Percentiles rank a stretch among this genome's conserved stretches.
Evolutionary conservation across 2,329 filamentous ascomycete species (phyloP).

Genomic region (Periglandula ipomoeae): DNA sequence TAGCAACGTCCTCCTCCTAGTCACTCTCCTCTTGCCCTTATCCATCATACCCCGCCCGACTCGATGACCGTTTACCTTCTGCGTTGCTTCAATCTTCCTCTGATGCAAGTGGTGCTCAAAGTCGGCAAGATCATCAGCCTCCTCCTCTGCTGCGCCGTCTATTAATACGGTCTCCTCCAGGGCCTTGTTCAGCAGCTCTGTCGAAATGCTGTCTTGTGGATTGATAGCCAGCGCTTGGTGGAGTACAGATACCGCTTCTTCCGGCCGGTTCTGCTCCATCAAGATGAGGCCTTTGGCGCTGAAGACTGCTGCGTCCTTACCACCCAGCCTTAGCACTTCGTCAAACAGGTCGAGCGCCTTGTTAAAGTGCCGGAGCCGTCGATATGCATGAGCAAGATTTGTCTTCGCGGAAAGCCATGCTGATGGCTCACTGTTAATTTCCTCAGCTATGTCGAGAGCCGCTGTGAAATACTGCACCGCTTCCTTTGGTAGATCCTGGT

Average conservation of each 20-base stretch:
- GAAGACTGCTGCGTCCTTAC: conserved; percentile 71
- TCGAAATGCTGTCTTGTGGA: conserved; percentile 73
- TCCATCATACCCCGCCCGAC: conserved; percentile 18
- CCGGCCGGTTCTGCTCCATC: conserved; percentile 64
- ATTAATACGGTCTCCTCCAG: conserved; percentile 49
- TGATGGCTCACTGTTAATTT: conserved; percentile 72
- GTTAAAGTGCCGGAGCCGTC: conserved; percentile 59
- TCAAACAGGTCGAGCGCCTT: conserved; percentile 76
- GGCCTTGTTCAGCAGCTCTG: conserved; percentile 66
- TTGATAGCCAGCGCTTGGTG: conserved; percentile 76
- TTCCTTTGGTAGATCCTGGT: conserved; percentile 69
- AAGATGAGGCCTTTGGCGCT: conserved; percentile 76
- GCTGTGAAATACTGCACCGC: conserved; percentile 70
- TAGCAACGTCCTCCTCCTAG: conserved; percentile 20
- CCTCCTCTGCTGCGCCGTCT: conserved; percentile 35
- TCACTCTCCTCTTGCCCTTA: conserved; percentile 38
- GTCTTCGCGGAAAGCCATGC: conserved; percentile 78
- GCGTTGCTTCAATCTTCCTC: conserved; percentile 35
- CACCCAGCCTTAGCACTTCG: conserved; percentile 73
- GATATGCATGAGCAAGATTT: conserved; percentile 82
- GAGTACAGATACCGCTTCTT: conserved; percentile 70
- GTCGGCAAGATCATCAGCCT: conserved; percentile 34
- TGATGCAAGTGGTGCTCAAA: conserved; percentile 45
- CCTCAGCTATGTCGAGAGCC: conserved; percentile 67
- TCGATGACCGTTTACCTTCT: conserved; percentile 23